Base-by-base conservation (phyloP, 1,284 basidiomycete genomes). In the Cutaneotrichosporon curvatum region DNA sequence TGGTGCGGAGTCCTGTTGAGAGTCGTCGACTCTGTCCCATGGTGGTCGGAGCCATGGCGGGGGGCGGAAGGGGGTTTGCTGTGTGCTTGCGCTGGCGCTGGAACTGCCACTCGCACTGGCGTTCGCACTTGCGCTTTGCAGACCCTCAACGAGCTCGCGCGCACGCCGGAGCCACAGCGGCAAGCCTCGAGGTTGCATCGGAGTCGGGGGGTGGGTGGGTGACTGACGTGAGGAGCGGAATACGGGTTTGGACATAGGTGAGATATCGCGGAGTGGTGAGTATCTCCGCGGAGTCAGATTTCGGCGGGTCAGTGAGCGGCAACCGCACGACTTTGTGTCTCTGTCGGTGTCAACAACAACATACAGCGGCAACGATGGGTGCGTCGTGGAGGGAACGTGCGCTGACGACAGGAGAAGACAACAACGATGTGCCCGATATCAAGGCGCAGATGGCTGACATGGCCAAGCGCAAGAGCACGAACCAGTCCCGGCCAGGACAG, bases 401-500 rank as follows among this genome's bases (percentile, higher is more conserved):
- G 32, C 33, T 42, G 16, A 42, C 15, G 15, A 31, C 30, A 33
- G 32, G 33, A 31, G 21, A 7, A 25, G 21, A 25, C 18, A 2
- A 20, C 42, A 14, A 16, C 16, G n/a, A n/a, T n/a, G n/a, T n/a
- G n/a, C n/a, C n/a, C n/a, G 36, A 37, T 20, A 33, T 55, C 11
- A 43, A 51, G 40, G 43, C 40, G 31, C 47, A 56, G 40, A 41
- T 52, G 31, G 35, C 40, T 14, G 22, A 40, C 21, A 31, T 56
- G 14, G 50, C 54, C 4, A 39, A 45, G 18, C 50, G 50, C 36
- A 56, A 56, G 45, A 45, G 37, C 30, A 50, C 47, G 36, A 11
- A 33, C 18, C 54, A 56, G 50, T 30, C 36, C 20, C 54, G 46
- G 37, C 54, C 44, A 8, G 50, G 50, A 9, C 50, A 56, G 42